Evolutionary conservation across 2,329 filamentous ascomycete species (phyloP).

Genomic region (Diatrype stigma): DNA sequence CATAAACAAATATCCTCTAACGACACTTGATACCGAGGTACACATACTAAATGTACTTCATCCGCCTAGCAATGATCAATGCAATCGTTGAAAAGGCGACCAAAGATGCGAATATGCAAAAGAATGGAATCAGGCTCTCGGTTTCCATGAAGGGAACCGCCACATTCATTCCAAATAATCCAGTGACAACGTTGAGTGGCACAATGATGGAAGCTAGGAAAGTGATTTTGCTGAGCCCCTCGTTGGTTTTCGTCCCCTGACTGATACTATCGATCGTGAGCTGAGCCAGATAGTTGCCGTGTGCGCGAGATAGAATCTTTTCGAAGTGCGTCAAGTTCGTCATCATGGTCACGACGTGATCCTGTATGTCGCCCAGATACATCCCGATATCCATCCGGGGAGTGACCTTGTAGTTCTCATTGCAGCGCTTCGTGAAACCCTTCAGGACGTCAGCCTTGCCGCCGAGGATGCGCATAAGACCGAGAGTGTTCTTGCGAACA

Average conservation of each 20-base stretch:
- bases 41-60: conserved; percentile 40
- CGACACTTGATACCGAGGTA: background rate
- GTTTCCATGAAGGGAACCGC: conserved; percentile 58
- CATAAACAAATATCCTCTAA: no score
- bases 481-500: conserved; percentile 92
- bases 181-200: conserved; percentile 87
- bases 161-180: conserved; percentile 87
- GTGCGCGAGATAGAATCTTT: conserved; percentile 90
- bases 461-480: conserved; percentile 83
- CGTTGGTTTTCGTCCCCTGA: conserved; percentile 83
- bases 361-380: conserved; percentile 95
- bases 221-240: conserved; percentile 90
- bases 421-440: conserved; percentile 97
- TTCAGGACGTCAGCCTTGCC: conserved; percentile 98
- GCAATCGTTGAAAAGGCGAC: conserved; percentile 47
- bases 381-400: conserved; percentile 94
- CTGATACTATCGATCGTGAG: conserved; percentile 87
- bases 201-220: conserved; percentile 93
- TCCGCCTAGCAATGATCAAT: conserved; percentile 40
- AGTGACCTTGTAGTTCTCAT: conserved; percentile 92
- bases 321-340: conserved; percentile 93
- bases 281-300: conserved; percentile 95
- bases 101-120: conserved; percentile 56
- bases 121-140: conserved; percentile 51
- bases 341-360: conserved; percentile 99